A percentile compares a stretch with the other conserved stretches of the same genome.
phyloP scores from a whole-genome alignment of 805 yeast genomes.

The Saccharomyces eubayanus region DNA sequence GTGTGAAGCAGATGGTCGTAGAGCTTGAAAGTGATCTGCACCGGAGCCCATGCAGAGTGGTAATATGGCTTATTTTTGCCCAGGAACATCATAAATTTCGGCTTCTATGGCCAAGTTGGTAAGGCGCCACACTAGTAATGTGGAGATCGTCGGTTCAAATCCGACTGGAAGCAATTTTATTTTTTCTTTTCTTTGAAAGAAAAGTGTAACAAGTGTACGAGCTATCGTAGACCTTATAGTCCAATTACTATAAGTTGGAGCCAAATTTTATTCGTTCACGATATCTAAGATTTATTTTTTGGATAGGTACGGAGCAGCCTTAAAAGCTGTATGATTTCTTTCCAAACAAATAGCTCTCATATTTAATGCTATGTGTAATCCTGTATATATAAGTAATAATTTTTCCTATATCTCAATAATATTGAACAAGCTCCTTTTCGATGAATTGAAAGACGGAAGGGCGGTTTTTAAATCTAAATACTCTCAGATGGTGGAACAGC shows the following conservation, averaged over 20 bases:
- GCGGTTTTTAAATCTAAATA: not conserved
- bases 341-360: too few relatives aligned
- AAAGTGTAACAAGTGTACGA: too few relatives aligned
- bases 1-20: too few relatives aligned
- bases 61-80: not conserved
- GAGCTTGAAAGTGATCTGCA: not conserved
- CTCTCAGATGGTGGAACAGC: not conserved
- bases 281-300: too few relatives aligned
- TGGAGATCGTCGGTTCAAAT: slow-evolving; percentile 76
- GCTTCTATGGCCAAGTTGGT: slow-evolving; percentile 64
- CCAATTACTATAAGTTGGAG: too few relatives aligned
- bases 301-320: too few relatives aligned
- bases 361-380: too few relatives aligned
- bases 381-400: not conserved
- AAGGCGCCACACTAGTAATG: slow-evolving; percentile 88
- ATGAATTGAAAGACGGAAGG: not conserved
- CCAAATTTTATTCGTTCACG: too few relatives aligned
- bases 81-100: not conserved
- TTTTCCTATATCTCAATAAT: not conserved
- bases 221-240: too few relatives aligned
- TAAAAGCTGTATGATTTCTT: too few relatives aligned
- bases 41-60: not conserved
- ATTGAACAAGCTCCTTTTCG: not conserved
- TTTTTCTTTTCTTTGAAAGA: slow-evolving; percentile 10
- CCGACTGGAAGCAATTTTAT: slow-evolving; percentile 58